Evolutionary conservation across 1,139 yeast species (phyloP).

Genomic region (Pichia kudriavzevii): DNA sequence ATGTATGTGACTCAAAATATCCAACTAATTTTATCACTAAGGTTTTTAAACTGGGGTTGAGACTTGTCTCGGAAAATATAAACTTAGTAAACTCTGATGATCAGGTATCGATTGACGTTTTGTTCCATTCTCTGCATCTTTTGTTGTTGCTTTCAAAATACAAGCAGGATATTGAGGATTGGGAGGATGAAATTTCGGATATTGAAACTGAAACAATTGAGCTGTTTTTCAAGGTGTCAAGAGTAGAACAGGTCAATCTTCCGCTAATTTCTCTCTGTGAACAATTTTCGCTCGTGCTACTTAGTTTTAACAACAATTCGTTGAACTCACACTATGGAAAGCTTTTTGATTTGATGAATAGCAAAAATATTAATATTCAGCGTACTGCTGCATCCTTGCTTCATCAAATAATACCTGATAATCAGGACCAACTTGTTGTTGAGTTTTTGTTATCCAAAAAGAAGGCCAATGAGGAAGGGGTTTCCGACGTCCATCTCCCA

Average conservation of each 20-base stretch:
- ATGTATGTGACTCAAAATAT: conserved; percentile 20
- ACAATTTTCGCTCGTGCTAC: conserved; percentile 30
- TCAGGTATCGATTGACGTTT: conserved; percentile 29
- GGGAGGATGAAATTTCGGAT: conserved; percentile 29
- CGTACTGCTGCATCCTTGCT: conserved; percentile 35
- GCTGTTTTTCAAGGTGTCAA: conserved; percentile 28
- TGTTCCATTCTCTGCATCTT: conserved; percentile 42
- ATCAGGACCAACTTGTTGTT: conserved; percentile 53
- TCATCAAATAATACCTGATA: conserved; percentile 32
- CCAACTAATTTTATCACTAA: conserved; percentile 28
- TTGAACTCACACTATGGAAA: conserved; percentile 15
- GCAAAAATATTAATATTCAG: conserved; percentile 30
- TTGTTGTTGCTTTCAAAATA: conserved; percentile 29
- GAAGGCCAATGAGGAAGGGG: conserved; percentile 17
- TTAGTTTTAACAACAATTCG: conserved; percentile 15
- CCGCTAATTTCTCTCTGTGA: conserved; percentile 33
- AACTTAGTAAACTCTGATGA: conserved; percentile 31
- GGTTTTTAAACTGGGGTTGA: conserved; percentile 32
- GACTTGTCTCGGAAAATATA: conserved; percentile 45
- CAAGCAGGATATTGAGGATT: conserved; percentile 26
- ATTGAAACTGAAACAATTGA: conserved; percentile 36
- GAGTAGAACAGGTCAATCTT: conserved; percentile 25
- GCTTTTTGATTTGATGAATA: conserved; percentile 20
- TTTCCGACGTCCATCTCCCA: conserved; percentile 33
- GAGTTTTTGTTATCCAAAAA: conserved; percentile 48